phyloP scores from a whole-genome alignment of 331 rosid genomes.

The Malus hybrid region DNA sequence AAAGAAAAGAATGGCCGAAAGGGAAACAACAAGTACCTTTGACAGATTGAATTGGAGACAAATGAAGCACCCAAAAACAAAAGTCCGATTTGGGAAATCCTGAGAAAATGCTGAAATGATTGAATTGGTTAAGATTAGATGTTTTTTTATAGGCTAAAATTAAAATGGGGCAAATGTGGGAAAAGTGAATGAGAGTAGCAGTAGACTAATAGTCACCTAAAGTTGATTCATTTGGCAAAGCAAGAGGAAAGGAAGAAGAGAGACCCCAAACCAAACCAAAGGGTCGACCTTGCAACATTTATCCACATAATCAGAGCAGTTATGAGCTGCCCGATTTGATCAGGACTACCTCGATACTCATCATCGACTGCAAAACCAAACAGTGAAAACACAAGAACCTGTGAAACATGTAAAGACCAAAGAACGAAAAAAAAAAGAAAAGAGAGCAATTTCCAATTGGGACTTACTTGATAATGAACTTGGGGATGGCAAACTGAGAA shows the following conservation, averaged over 20 bases:
- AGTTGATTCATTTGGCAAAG: conserved; percentile 52
- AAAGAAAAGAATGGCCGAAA: too few relatives aligned
- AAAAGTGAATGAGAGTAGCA: too few relatives aligned
- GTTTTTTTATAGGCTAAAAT: too few relatives aligned
- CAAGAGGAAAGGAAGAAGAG: conserved; percentile 60
- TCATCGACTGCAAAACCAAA: conserved; percentile 20
- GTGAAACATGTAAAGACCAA: not conserved
- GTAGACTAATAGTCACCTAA: conserved; percentile 28
- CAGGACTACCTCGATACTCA: conserved; percentile 42
- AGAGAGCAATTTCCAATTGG: not conserved
- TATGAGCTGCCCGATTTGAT: conserved; percentile 46
- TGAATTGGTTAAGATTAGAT: not conserved
- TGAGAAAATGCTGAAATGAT: conserved; percentile 58
- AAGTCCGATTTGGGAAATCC: conserved; percentile 20
- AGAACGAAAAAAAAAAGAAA: not conserved
- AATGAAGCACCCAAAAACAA: too few relatives aligned
- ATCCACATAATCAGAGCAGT: conserved; percentile 81
- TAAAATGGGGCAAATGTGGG: too few relatives aligned
- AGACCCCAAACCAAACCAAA: conserved; percentile 86
- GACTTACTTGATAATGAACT: conserved; percentile 41
- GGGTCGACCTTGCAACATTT: conserved; percentile 63
- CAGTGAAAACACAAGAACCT: not conserved
- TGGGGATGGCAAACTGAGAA: conserved; percentile 37
- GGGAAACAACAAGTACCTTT: too few relatives aligned
- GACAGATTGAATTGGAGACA: too few relatives aligned